Percentiles rank a stretch among this genome's conserved stretches.
phyloP scores from a whole-genome alignment of 2,329 filamentous ascomycete species.

The Bretziella fagacearum region DNA sequence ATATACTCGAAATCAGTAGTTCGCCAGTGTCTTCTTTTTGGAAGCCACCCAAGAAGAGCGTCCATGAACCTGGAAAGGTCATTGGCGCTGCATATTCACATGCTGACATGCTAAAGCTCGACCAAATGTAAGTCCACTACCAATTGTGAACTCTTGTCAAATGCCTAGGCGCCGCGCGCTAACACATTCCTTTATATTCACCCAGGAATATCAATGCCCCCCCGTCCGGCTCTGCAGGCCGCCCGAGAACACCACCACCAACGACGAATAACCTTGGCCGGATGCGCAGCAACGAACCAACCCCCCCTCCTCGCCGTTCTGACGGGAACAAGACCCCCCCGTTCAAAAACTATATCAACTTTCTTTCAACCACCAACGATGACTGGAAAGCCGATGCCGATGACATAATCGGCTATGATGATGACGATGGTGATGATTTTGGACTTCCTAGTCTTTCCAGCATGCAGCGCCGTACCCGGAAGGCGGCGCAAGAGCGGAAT shows the following conservation, averaged over 20 bases:
- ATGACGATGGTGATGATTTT: constrained; percentile 86
- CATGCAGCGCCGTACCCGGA: constrained; percentile 58
- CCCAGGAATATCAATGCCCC: constrained; percentile 7
- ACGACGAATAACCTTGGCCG: constrained; percentile 23
- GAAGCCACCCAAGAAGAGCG: constrained; percentile 40
- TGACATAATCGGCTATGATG: constrained; percentile 60
- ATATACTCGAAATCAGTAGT: constrained; percentile 29
- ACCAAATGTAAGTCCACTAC: constrained; percentile 43
- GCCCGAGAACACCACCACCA: constrained; percentile 61
- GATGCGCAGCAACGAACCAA: constrained; percentile 33
- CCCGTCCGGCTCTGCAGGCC: constrained; percentile 31
- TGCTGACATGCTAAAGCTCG: constrained; percentile 81
- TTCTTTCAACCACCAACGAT: constrained; percentile 64
- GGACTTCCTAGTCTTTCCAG: constrained; percentile 82
- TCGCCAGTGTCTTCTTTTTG: constrained; percentile 72
- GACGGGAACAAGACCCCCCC: constrained; percentile 43
- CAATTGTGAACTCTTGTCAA: not conserved
- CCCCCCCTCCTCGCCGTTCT: constrained; percentile 36
- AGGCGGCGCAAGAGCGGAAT: constrained; percentile 20
- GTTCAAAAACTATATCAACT: constrained; percentile 60
- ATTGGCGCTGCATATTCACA: constrained; percentile 94
- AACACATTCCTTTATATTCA: constrained; percentile 7
- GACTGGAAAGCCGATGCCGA: constrained; percentile 67
- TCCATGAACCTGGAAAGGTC: constrained; percentile 52
- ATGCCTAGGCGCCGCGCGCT: constrained; percentile 18